phyloP scores from a whole-genome alignment of 2,329 filamentous ascomycete species.

The Microsporum canis region DNA sequence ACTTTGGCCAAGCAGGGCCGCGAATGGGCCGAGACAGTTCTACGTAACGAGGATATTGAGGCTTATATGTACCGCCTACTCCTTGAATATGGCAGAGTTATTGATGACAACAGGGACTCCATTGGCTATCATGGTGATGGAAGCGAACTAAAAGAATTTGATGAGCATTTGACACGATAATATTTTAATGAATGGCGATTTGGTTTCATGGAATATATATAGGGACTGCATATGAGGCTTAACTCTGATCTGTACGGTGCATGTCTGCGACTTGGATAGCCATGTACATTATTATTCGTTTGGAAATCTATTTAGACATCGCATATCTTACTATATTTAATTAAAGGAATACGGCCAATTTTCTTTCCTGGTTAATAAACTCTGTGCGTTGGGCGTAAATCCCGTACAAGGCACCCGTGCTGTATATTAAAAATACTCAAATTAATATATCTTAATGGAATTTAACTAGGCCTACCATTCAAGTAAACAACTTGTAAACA shows the following conservation, averaged over 20 bases:
- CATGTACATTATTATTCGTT: background rate
- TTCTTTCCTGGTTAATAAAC: background rate
- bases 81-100: constrained; percentile 50
- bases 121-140: constrained; percentile 15
- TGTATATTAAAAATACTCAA: no score
- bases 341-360: background rate
- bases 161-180: background rate
- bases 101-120: constrained; percentile 18
- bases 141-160: constrained; percentile 1
- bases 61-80: constrained; percentile 56
- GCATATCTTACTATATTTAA: background rate
- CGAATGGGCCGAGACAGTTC: constrained; percentile 56
- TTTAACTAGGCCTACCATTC: no score
- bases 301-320: background rate
- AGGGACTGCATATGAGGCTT: background rate
- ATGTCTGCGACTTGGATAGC: background rate
- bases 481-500: no score
- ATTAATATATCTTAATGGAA: no score
- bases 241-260: background rate
- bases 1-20: constrained; percentile 55
- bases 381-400: no score
- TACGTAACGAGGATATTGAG: constrained; percentile 62
- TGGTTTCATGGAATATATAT: background rate
- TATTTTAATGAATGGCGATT: background rate
- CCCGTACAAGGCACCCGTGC: no score